These are phyloP conservation scores for Pilatotrama ljubarskyi DNA, from an alignment of 768 basidiomycete genomes.

Conservation along the genomic window DNA sequence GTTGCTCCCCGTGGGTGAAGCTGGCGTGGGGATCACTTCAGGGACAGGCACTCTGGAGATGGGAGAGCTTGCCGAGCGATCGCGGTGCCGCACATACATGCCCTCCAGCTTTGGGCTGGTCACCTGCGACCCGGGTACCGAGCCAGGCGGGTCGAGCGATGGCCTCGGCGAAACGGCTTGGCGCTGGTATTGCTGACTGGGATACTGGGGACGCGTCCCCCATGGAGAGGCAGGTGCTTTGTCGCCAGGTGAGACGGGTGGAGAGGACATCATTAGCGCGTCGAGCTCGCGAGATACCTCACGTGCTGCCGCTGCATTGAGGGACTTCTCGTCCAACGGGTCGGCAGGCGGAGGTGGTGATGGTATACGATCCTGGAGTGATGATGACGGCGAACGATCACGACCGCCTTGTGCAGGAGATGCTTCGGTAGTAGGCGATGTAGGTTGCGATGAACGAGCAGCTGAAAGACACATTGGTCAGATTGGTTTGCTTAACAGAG, in stretches of 20 bases:
- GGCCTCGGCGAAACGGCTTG: constrained; percentile 42
- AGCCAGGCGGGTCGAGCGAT: constrained; percentile 18
- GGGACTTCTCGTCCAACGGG: constrained; percentile 28
- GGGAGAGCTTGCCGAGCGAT: constrained; percentile 18
- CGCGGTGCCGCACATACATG: constrained; percentile 21
- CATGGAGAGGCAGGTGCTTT: constrained; percentile 34
- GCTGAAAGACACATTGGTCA: not conserved
- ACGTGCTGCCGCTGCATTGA: constrained; percentile 66
- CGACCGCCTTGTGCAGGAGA: not conserved
- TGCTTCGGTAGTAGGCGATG: not conserved
- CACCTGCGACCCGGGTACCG: not conserved
- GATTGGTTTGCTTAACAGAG: no score
- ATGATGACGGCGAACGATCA: not conserved
- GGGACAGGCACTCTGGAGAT: not conserved
- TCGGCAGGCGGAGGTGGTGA: constrained; percentile 4
- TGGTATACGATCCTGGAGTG: constrained; percentile 11
- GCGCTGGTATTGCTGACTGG: constrained; percentile 24
- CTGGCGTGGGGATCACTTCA: not conserved
- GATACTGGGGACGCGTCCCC: not conserved
- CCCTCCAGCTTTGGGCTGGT: constrained; percentile 10
- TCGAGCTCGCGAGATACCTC: constrained; percentile 69
- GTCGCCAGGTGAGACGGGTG: constrained; percentile 31
- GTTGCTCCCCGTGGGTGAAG: constrained; percentile 4
- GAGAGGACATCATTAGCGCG: constrained; percentile 46
- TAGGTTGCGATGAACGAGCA: not conserved